A percentile compares a stretch with the other conserved stretches of the same genome.
phyloP scores from a whole-genome alignment of 148 eudicot genomes.

The Camellia sinensis region DNA sequence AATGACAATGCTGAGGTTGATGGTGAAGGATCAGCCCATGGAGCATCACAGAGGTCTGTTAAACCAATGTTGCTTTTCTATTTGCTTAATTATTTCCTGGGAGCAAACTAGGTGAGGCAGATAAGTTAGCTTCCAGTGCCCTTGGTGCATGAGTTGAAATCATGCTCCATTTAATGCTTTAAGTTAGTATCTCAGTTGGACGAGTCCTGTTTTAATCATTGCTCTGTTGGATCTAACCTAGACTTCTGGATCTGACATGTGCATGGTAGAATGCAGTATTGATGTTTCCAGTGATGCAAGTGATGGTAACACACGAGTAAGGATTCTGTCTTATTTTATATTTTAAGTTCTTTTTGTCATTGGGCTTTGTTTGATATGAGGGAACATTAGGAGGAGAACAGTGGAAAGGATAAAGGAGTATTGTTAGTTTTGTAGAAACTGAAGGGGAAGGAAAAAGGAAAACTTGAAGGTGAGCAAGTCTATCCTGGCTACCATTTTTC shows the following conservation, averaged over 20 bases:
- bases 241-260: not conserved
- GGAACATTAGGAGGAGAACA: no score
- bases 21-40: conserved; percentile 32
- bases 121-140: not conserved
- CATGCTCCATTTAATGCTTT: not conserved
- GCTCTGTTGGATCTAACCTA: not conserved
- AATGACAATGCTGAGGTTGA: conserved; percentile 40
- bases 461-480: not conserved
- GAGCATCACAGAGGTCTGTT: conserved; percentile 45
- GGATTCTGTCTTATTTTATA: conserved; percentile 7
- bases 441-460: not conserved
- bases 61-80: not conserved
- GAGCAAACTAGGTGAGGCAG: not conserved
- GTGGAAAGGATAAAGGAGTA: no score
- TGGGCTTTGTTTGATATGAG: not conserved
- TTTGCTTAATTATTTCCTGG: not conserved
- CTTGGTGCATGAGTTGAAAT: not conserved
- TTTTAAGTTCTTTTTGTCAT: not conserved
- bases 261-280: conserved; percentile 42
- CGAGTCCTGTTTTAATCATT: not conserved
- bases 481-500: not conserved
- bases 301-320: conserved; percentile 47
- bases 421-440: not conserved
- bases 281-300: conserved; percentile 50
- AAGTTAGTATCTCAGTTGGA: not conserved